Base-by-base conservation (phyloP, 2,329 filamentous ascomycete species). In the Arachnopeziza araneosa region DNA sequence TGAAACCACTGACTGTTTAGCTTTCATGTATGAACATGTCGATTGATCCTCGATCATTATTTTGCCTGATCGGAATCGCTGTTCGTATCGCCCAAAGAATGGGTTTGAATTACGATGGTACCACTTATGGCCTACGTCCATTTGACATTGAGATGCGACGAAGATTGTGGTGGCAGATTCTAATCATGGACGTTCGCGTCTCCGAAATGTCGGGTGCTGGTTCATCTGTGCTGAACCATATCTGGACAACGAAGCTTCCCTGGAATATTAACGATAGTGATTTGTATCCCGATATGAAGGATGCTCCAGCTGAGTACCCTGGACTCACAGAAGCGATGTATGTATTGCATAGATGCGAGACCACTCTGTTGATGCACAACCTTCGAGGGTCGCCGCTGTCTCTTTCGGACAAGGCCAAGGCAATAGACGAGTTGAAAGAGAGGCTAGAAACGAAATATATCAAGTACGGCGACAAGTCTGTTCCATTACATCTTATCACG, bases 111-210 rank as follows among this genome's bases (percentile, higher is more conserved):
- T 73, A 74, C 14, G 79, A 82, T 30, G 66, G 65, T 21, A 62
- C 62, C 2, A 57, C 24, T 48, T 59, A 59, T 65, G 75, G 72
- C 0, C 70, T 69, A 10, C 51, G 62, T 4, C 77, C 80, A 0
- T 87, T 83, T 63, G 79, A 86, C 59, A 77, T 78, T 2, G 82
- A 87, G 70, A 79, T 86, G 73, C 79, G 84, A 22, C 78, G 85
- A 9, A 78, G 85, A 2, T 69, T 87, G 0, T 88, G 84, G 80
- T 83, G 82, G 74, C 82, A 86, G 64, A 78, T 88, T n/a, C 70
- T 85, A 30, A 77, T 84, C n/a, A 75, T 87, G 1, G 85, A 88
- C 63, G 75, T 79, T 26, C 78, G 80, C 8, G 78, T 78, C 1
- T 78, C 81, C 7, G 81, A 85, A 65, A 77, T 84, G 55, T 77